phyloP scores from a whole-genome alignment of 306 rosid genomes.

The Potentilla sterilis region DNA sequence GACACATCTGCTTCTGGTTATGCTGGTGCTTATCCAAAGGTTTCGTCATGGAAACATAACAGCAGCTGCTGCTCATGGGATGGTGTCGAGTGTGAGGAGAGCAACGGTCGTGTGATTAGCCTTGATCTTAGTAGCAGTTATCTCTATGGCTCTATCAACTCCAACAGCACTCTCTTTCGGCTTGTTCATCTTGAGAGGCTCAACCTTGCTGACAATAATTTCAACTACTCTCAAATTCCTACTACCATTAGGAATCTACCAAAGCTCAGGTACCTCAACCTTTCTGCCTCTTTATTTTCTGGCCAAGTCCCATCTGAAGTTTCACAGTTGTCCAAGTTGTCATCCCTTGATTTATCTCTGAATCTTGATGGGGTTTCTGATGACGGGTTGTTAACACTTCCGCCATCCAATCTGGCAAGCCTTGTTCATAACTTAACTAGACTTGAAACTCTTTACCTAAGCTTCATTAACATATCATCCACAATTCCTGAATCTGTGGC shows the following conservation, averaged over 20 bases:
- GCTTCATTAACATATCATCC: neutral
- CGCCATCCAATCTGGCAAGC: neutral
- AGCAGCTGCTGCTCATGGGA: slow-evolving; percentile 23
- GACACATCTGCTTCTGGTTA: neutral
- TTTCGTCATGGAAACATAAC: neutral
- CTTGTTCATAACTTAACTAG: slow-evolving; percentile 13
- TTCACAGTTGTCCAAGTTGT: slow-evolving; percentile 7
- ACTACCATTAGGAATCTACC: neutral
- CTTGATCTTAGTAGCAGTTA: slow-evolving; percentile 16
- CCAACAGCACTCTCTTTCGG: neutral
- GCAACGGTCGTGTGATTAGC: neutral
- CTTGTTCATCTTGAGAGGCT: slow-evolving; percentile 5
- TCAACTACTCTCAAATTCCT: slow-evolving; percentile 12
- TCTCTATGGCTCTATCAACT: slow-evolving; percentile 9
- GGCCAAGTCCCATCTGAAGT: slow-evolving; percentile 10
- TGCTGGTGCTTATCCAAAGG: slow-evolving; percentile 3
- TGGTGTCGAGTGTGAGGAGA: slow-evolving; percentile 12
- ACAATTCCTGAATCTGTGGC: slow-evolving; percentile 4
- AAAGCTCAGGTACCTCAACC: slow-evolving; percentile 2
- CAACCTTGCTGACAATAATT: slow-evolving; percentile 9
- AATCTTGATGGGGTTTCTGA: neutral
- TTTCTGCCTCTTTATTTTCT: neutral
- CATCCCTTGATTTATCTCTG: neutral
- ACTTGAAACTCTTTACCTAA: slow-evolving; percentile 9
- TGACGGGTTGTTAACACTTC: neutral